Base-by-base conservation (phyloP, 768 basidiomycete species). In the Xanthoconium purpureum region DNA sequence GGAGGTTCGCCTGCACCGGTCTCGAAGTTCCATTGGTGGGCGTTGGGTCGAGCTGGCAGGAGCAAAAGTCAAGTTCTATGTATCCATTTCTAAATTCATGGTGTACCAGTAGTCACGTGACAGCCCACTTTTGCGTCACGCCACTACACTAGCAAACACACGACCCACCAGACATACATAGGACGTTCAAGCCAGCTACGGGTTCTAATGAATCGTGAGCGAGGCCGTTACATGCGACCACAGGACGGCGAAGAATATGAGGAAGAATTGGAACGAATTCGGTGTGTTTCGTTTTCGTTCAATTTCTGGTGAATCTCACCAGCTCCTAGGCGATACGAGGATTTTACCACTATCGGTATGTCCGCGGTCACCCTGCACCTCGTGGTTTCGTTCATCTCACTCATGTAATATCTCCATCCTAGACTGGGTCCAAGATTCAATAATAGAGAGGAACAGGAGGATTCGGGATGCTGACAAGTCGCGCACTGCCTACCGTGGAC, bases 401-500 rank as follows among this genome's bases (percentile, higher is more conserved):
- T 54, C 55, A 54, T 60, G 47, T 52, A 57, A 57, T 47, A 5
- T 54, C 46, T 35, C 24, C 7, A 36, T 36, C 52, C 36, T 63
- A 97, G 96, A 98, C 70, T 98, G 96, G 96, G 90, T 98, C 47
- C 91, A 97, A 66, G 96, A 98, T 74, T 91, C 94, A 3, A 84
- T 94, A 42, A 80, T 91, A 33, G 96, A 98, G 68, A 81, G 94
- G 29, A 89, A 88, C 59, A 78, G 90, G 63, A 85, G 92, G 24
- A 77, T 89, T 63, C 81, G 85, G 56, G 79, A 81, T 61, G 76
- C 80, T n/a, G 61, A 63, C 51, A 64, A 59, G 57, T 58, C 70
- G 50, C 78, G 77, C 47, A 76, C 76, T 24, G 66, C 77, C 12
- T 74, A 79, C 60, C 75, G 79, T 61, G 77, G 79, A 44, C 76